Evolutionary conservation across 495 filamentous ascomycete species (phyloP), one percentile per base, ranked within the genome.

Genomic region (Penicillium arizonense): DNA sequence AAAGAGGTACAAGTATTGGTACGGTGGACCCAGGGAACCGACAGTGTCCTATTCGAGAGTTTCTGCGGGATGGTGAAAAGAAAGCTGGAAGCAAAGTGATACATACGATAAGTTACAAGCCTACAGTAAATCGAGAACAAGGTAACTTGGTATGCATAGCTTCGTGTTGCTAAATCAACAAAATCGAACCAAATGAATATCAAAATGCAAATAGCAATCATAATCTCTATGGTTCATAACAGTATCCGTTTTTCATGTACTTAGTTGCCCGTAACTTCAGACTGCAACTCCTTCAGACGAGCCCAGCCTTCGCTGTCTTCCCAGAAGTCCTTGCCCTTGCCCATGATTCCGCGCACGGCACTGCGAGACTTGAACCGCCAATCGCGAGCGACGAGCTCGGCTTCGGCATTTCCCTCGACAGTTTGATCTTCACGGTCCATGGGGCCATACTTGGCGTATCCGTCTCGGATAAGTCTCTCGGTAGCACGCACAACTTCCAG

Each of bases 311-410:
- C 73, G 37, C 77, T 87, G 3, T 77, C 89, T 71, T 95, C 91
- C 90, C 91, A 97, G 5, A 68, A 79, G 56, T 89, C 86, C 72
- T 84, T 96, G 12, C 84, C 93, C 64, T 87, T 88, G 0, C 91
- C 88, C 72, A 91, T 73, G 6, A 97, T 82, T 20, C 87, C 88
- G 36, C 90, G 76, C 3, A 96, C 78, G 6, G 90, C 91, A 65
- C 83, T 90, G 64, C 90, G 77, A 1, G 89, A 87, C 81, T 97
- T 97, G 46, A 89, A 89, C 63, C 82, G 87, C 94, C 94, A 97
- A 43, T 79, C 77, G 42, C 67, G 72, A 12, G 72, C 73, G 30
- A 77, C 76, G 47, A 79, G 48, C 58, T 76, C 75, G 3, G 63
- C 51, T 44, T 71, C 74, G 0, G 57, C 66, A 41, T 50, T 63